Percentiles rank a stretch among this genome's conserved stretches.
Conservation (phyloP, 495 filamentous ascomycete species). For the Pyronema omphalodes region DNA sequence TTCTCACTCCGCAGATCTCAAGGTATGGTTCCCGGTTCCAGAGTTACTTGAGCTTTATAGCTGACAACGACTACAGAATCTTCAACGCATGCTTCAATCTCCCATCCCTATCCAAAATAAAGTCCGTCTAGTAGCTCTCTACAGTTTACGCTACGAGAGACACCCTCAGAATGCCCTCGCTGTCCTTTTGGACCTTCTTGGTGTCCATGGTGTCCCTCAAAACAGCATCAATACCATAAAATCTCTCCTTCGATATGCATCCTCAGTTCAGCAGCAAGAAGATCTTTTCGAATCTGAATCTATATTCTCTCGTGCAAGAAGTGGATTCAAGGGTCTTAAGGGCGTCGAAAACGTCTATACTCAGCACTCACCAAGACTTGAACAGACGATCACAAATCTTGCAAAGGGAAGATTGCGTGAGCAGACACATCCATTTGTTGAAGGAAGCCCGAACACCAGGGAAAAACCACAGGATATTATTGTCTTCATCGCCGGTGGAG, state of each 20-base stretch:
- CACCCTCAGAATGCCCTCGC: constrained; percentile 62
- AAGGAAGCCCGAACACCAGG: constrained; percentile 60
- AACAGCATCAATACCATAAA: constrained; percentile 29
- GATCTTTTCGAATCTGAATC: constrained; percentile 84
- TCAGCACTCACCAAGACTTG: constrained; percentile 79
- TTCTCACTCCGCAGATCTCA: constrained; percentile 72
- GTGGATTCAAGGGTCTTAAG: constrained; percentile 84
- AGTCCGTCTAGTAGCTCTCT: constrained; percentile 71
- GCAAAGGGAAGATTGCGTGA: constrained; percentile 78
- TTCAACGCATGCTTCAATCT: constrained; percentile 69
- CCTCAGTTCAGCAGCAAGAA: constrained; percentile 20
- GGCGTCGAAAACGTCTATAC: constrained; percentile 98
- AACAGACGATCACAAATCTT: constrained; percentile 72
- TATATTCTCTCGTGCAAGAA: constrained; percentile 76
- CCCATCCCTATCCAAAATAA: constrained; percentile 59
- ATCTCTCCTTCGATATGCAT: constrained; percentile 13
- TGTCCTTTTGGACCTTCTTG: constrained; percentile 67
- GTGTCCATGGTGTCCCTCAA: constrained; percentile 30
- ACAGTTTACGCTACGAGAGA: constrained; percentile 78
- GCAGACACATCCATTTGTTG: constrained; percentile 77
- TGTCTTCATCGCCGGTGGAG: constrained; percentile 81
- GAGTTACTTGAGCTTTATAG: constrained; percentile 10
- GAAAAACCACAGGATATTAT: constrained; percentile 96
- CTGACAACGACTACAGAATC: constrained; percentile 33
- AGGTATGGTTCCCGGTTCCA: constrained; percentile 32